Percentiles rank a stretch among this genome's conserved stretches.
phyloP scores from a whole-genome alignment of 1,139 yeast genomes.

The Arxiozyma bovina region DNA sequence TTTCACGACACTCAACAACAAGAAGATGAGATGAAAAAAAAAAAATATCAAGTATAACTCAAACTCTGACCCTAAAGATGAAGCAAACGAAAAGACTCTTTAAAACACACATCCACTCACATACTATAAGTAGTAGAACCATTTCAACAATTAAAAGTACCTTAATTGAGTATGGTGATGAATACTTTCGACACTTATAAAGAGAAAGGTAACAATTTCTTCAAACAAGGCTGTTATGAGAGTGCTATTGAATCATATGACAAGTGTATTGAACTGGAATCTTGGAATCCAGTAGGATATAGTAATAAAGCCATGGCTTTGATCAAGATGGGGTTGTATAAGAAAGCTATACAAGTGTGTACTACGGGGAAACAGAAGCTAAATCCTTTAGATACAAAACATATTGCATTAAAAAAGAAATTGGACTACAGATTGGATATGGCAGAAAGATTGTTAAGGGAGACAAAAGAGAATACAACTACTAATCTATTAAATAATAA shows the following conservation, averaged over 20 bases:
- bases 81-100: neutral
- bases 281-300: conserved; percentile 52
- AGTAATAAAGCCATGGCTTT: conserved; percentile 76
- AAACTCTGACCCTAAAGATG: neutral
- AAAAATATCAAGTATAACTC: too few species aligned
- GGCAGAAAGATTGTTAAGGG: conserved; percentile 25
- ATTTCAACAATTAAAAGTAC: neutral
- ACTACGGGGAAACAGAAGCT: conserved; percentile 43
- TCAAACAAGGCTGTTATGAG: conserved; percentile 42
- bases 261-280: conserved; percentile 53
- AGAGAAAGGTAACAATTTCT: conserved; percentile 58
- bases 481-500: neutral
- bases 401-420: conserved; percentile 36
- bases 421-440: conserved; percentile 50
- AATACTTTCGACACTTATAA: conserved; percentile 24
- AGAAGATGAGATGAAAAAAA: too few species aligned
- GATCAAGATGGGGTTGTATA: conserved; percentile 46
- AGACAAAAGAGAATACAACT: neutral
- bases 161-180: neutral
- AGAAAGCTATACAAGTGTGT: conserved; percentile 55
- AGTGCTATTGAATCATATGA: conserved; percentile 58
- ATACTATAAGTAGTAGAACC: too few species aligned
- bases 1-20: too few species aligned
- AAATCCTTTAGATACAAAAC: conserved; percentile 18
- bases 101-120: neutral